Evolutionary conservation across 371 early-diverging fungal species (phyloP).

Genomic region (Amoeboradix gromovi): DNA sequence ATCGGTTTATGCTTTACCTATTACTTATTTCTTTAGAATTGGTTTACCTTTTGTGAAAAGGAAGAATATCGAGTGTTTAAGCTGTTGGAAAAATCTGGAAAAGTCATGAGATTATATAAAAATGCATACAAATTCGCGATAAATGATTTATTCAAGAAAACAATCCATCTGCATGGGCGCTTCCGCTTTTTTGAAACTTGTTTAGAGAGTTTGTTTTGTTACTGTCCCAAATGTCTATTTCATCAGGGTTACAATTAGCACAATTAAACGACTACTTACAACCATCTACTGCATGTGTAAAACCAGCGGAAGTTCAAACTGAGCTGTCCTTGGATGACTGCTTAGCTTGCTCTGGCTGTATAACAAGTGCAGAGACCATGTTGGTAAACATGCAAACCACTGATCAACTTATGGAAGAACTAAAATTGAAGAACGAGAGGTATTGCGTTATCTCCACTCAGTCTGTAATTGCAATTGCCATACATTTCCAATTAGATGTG

Average conservation of each 20-base stretch:
- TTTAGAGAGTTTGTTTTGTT: too few relatives aligned
- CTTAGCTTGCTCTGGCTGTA: slow-evolving; percentile 89
- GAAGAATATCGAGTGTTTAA: too few relatives aligned
- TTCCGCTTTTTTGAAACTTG: too few relatives aligned
- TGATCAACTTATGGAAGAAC: slow-evolving; percentile 26
- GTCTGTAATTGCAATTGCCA: neutral
- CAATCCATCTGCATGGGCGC: too few relatives aligned
- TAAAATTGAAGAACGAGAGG: neutral
- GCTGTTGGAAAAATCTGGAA: too few relatives aligned
- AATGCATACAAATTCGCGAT: too few relatives aligned
- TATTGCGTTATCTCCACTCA: neutral
- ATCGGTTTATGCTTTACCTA: too few relatives aligned
- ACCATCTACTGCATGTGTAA: slow-evolving; percentile 79
- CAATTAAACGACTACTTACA: slow-evolving; percentile 83
- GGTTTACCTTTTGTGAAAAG: too few relatives aligned
- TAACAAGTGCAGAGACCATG: slow-evolving; percentile 83
- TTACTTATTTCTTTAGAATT: too few relatives aligned
- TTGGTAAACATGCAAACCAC: slow-evolving; percentile 65
- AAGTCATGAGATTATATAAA: too few relatives aligned
- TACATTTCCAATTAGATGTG: neutral
- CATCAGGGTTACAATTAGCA: slow-evolving; percentile 33
- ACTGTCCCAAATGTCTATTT: neutral
- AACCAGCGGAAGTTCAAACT: slow-evolving; percentile 46
- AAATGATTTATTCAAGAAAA: too few relatives aligned
- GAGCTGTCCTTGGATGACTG: slow-evolving; percentile 72